Evolutionary conservation across 2,329 filamentous ascomycete genomes (phyloP), one percentile per base, ranked within the genome.

Genomic region (Pseudopithomyces chartarum): DNA sequence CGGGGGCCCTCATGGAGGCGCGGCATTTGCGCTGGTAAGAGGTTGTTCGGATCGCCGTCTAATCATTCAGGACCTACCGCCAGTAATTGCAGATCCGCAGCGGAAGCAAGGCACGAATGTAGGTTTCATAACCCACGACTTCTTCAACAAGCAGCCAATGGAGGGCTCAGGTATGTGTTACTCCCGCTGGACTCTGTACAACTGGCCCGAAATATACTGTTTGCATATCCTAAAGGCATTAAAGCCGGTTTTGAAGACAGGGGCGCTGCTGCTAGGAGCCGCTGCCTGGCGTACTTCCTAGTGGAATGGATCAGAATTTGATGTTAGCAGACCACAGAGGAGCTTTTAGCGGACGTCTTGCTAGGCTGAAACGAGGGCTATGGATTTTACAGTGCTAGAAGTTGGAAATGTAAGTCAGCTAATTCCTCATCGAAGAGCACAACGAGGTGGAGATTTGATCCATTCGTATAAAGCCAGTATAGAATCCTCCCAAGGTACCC

Each of bases 241-340:
- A 5, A 70, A 85, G 12, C 82, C 83, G 1, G 79, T 83, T 40
- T 69, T 86, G 54, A 82, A 86, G 70, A 79, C 81, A 6, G 79
- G 26, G 26, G 26, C 26, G 8, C 26, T 29, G 26, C 26, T 29
- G 26, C 5, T 29, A 29, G 26, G 8, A 29, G 26, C 26, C 26
- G 8, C 26, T 8, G 26, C 26, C 26, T 29, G 26, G 26, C 26
- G 26, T 29, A 8, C 26, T 29, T 29, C 26, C 26, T 4, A 29
- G 8, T 29, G 26, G 8, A 29, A 29, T 29, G 26, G 26, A 29
- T 29, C 26, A 8, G 26, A 29, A 29, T 4, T 29, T 29, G 26
- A 29, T 4, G 26, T 29, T 5, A 29, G 26, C 26, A 4, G 8
- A 29, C 26, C 4, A 29, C n/a, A 29, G 8, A 29, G 26, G 8